Evolutionary conservation across 1,284 basidiomycete genomes (phyloP).

Genomic region (Marasmius oreades): DNA sequence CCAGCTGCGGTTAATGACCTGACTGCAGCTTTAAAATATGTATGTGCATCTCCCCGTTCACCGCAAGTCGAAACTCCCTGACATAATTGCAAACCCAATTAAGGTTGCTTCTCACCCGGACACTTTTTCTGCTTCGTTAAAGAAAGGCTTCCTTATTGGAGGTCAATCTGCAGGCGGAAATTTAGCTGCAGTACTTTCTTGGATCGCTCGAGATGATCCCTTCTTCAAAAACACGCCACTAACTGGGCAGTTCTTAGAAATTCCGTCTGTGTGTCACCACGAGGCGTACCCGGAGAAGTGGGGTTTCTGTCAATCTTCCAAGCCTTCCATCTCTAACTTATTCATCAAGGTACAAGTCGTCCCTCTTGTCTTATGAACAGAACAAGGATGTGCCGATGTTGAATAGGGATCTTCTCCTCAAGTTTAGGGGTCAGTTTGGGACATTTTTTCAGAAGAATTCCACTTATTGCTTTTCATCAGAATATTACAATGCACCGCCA

Average conservation of each 20-base stretch:
- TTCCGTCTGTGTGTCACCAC: conserved; percentile 8
- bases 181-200: conserved; percentile 4
- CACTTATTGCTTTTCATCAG: background rate
- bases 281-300: conserved; percentile 12
- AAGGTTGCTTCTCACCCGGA: background rate
- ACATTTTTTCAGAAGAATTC: background rate
- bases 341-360: conserved; percentile 10
- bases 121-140: conserved; percentile 1
- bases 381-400: conserved; percentile 11
- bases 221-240: conserved; percentile 9
- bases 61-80: no score
- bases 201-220: conserved; percentile 13
- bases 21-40: conserved; percentile 15
- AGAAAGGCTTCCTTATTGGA: conserved; percentile 13
- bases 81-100: no score
- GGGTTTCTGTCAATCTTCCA: background rate
- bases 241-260: conserved; percentile 13
- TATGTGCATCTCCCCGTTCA: background rate
- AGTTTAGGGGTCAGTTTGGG: background rate
- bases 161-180: conserved; percentile 13
- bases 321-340: background rate
- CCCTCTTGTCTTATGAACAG: conserved; percentile 10
- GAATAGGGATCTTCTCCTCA: background rate
- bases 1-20: conserved; percentile 14
- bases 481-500: background rate